phyloP scores from a whole-genome alignment of 1,139 yeast genomes.

The Pichia sp. region DNA sequence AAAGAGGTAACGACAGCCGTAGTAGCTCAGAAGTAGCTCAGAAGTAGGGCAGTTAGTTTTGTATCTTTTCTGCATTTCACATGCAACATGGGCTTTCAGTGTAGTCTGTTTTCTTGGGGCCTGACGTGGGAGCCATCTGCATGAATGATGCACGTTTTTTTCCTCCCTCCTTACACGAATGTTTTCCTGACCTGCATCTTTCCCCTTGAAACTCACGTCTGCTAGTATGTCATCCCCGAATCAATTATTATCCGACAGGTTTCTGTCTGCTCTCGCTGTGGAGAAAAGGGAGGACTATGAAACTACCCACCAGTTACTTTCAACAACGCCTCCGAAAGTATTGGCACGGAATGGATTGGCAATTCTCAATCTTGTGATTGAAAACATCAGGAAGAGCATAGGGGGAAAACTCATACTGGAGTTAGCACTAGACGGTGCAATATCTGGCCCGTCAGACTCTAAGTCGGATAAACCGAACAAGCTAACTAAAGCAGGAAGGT shows the following conservation, averaged over 20 bases:
- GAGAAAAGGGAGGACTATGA: constrained; percentile 61
- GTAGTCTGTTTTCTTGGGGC: too few species aligned
- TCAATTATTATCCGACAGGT: constrained; percentile 37
- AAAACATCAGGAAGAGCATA: constrained; percentile 66
- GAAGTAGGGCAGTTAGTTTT: too few species aligned
- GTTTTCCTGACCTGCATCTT: too few species aligned
- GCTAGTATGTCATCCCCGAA: constrained; percentile 5
- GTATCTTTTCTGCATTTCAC: too few species aligned
- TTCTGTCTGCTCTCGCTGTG: constrained; percentile 47
- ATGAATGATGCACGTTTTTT: too few species aligned
- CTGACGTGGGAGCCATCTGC: too few species aligned
- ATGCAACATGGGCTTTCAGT: too few species aligned
- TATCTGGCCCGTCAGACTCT: constrained; percentile 11
- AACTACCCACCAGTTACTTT: constrained; percentile 47
- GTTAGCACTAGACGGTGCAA: constrained; percentile 50
- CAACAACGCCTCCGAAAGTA: constrained; percentile 55
- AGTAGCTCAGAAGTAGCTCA: too few species aligned
- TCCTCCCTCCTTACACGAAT: too few species aligned
- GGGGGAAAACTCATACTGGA: constrained; percentile 77
- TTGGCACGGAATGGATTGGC: constrained; percentile 74
- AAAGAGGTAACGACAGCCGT: too few species aligned
- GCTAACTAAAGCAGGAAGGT: constrained; percentile 2
- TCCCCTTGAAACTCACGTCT: background rate
- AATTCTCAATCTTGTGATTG: constrained; percentile 56
- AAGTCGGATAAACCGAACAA: constrained; percentile 4